Evolutionary conservation across 441 rosid genomes (phyloP), one percentile per base, ranked within the genome.

Genomic region (Kokia cookei): DNA sequence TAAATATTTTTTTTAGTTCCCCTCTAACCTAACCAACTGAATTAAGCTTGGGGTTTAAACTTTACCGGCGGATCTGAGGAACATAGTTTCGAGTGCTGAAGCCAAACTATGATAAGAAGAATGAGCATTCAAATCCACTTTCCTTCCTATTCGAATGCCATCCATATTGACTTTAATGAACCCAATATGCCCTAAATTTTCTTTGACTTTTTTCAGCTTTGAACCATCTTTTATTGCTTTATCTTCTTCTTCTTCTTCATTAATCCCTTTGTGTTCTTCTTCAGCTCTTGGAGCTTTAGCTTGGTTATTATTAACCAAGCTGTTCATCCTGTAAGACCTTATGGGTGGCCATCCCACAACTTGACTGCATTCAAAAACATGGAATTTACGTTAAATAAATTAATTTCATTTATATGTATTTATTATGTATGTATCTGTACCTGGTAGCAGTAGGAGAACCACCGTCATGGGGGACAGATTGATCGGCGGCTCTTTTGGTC

Each of bases 281-380:
- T 83, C 91, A 73, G 85, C 86, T 67, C 85, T 86, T 11, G 85
- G 77, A 64, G 89, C 78, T 80, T 77, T 83, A 11, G 86, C 83
- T 50, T 78, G 86, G 77, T 82, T 32, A 32, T 32, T 32, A 32
- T 32, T 86, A 43, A 82, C 88, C 84, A 89, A 82, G 73, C 87
- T 86, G 79, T 83, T 87, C 89, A 86, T 82, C 84, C 93, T 81
- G 12, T 85, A 84, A 50, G 85, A 76, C 76, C 91, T 78, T 65
- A 89, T 80, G 15, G 93, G 93, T 3, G 93, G 93, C 93, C 93
- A 89, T 74, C 93, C 93, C 77, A 89, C 93, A 65, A 89, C 83
- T 82, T 87, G 93, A 78, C 93, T 87, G 90, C 83, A 32, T 42
- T 73, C 79, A 64, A 62, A 47, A 48, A 48, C 6, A 48, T 48